Percentiles rank a stretch among this genome's conserved stretches.
Evolutionary conservation across 1,284 basidiomycete species (phyloP).

Genomic region (Leccinum holopus): DNA sequence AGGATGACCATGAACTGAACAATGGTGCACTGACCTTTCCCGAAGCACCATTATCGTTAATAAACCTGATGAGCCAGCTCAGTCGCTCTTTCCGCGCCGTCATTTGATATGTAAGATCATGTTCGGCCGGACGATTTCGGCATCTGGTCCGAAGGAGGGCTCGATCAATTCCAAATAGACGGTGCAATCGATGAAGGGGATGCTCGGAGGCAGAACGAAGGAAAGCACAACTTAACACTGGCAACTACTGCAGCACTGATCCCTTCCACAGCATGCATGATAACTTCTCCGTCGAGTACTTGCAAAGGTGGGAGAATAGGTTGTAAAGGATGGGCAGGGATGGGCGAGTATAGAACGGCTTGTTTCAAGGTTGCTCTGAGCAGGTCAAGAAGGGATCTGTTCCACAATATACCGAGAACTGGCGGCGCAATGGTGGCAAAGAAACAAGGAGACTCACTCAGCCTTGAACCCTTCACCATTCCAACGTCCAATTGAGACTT

Average conservation of each 20-base stretch:
- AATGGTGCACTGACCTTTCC: constrained; percentile 52
- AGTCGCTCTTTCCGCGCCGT: constrained; percentile 74
- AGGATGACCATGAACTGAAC: background rate
- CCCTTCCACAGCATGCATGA: constrained; percentile 78
- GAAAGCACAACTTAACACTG: constrained; percentile 48
- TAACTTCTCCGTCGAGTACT: constrained; percentile 68
- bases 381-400: constrained; percentile 60
- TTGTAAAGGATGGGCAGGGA: constrained; percentile 72
- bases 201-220: background rate
- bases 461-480: too few species aligned
- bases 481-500: too few species aligned
- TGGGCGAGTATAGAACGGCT: constrained; percentile 67
- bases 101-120: constrained; percentile 83
- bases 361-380: constrained; percentile 86
- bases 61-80: constrained; percentile 81
- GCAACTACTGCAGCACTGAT: constrained; percentile 73
- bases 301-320: constrained; percentile 77
- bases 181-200: background rate
- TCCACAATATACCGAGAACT: constrained; percentile 33
- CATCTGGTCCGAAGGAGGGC: constrained; percentile 45
- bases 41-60: constrained; percentile 81
- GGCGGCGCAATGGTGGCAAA: constrained; percentile 42
- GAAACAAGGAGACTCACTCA: too few species aligned
- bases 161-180: background rate
- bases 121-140: constrained; percentile 69